These are phyloP conservation scores for Geranium incanum DNA, from an alignment of 441 rosid species.

Conservation along the genomic window DNA sequence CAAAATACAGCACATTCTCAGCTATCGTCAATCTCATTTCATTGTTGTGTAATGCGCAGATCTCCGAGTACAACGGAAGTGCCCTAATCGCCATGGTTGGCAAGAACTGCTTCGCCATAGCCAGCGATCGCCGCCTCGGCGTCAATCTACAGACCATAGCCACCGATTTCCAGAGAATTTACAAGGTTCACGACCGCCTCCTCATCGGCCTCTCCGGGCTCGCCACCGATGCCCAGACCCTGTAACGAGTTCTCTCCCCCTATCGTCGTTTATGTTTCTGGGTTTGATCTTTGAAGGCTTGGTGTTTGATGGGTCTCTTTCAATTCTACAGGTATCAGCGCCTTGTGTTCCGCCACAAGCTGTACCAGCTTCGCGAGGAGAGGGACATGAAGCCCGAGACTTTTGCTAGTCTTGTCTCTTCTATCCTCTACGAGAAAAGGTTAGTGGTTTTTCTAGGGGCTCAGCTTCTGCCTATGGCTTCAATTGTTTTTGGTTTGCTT, in stretches of 20 bases:
- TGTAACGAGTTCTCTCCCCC: constrained; percentile 32
- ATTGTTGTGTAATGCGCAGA: constrained; percentile 32
- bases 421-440: constrained; percentile 94
- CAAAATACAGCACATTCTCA: not conserved
- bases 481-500: not conserved
- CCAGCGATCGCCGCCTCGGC: constrained; percentile 86
- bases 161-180: constrained; percentile 80
- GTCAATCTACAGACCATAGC: constrained; percentile 92
- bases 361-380: constrained; percentile 86
- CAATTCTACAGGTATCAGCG: constrained; percentile 61
- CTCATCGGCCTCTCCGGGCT: constrained; percentile 84
- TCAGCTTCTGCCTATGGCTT: not conserved
- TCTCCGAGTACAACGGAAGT: constrained; percentile 95
- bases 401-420: constrained; percentile 87
- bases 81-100: constrained; percentile 96
- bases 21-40: not conserved
- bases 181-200: constrained; percentile 70
- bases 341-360: constrained; percentile 74
- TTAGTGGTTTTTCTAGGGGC: constrained; percentile 12
- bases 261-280: not conserved
- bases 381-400: constrained; percentile 97
- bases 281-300: not conserved
- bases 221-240: constrained; percentile 81
- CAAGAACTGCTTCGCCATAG: constrained; percentile 91
- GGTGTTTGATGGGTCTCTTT: constrained; percentile 3